phyloP scores from a whole-genome alignment of 441 rosid species.

The Eruca vesicaria region DNA sequence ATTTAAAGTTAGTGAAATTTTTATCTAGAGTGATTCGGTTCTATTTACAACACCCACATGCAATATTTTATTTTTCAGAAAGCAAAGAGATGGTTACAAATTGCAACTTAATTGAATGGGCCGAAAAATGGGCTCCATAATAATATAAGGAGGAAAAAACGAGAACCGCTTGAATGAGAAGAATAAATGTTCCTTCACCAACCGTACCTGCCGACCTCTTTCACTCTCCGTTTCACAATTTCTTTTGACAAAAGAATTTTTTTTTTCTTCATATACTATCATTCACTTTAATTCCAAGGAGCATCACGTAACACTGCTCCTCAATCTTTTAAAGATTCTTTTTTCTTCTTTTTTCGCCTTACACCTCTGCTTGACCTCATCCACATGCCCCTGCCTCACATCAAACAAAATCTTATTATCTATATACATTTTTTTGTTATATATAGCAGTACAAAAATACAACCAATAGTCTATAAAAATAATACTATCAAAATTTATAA shows the following conservation, averaged over 20 bases:
- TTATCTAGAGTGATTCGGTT: neutral
- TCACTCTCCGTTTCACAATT: constrained; percentile 15
- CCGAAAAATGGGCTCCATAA: constrained; percentile 25
- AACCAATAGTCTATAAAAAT: neutral
- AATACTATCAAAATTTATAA: neutral
- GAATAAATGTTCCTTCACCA: constrained; percentile 26
- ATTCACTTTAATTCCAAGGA: constrained; percentile 18
- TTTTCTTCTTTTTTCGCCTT: neutral
- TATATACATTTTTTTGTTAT: too few species aligned
- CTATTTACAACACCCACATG: neutral
- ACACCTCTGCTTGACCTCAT: constrained; percentile 35
- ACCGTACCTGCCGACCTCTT: constrained; percentile 19
- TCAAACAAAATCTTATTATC: constrained; percentile 5
- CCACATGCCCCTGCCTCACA: constrained; percentile 32
- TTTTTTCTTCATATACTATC: neutral
- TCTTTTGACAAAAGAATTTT: neutral
- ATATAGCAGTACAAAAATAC: neutral
- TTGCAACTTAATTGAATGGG: constrained; percentile 2
- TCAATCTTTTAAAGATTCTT: constrained; percentile 30
- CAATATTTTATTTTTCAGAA: neutral
- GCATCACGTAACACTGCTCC: constrained; percentile 22
- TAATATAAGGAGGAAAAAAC: neutral
- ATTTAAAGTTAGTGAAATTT: neutral
- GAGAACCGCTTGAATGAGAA: neutral
- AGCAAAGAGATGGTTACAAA: neutral